Base-by-base conservation (phyloP, 2,329 filamentous ascomycete genomes). In the Botrytis aclada region DNA sequence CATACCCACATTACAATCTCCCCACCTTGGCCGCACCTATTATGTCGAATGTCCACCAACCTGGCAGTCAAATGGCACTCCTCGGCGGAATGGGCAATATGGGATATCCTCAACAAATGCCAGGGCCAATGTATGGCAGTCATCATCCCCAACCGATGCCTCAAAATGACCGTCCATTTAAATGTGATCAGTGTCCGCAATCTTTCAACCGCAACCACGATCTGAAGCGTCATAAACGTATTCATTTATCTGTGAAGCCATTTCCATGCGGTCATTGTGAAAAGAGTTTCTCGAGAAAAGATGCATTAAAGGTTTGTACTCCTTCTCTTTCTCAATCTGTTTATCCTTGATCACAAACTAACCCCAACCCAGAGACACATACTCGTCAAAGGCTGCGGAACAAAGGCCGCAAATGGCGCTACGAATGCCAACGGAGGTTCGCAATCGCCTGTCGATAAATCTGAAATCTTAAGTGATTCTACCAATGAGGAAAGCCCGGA, bases 161-260 rank as follows among this genome's bases (percentile, higher is more conserved):
- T 16, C 85, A 87, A 41, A 91, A 92, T 72, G 95, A 98, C 77
- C 89, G 95, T 8, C 96, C 96, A 0, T 98, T 97, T 85, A 95
- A 95, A 82, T 99, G 96, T 81, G 94, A 98, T 78, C 88, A 93
- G 80, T 99, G 96, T 80, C 89, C 93, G 0, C 94, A 97, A 81
- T 95, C 93, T 54, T 99, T 99, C 84, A 98, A 97, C 82, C 88
- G 96, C 7, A 98, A 98, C 77, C 96, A 98, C 80, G 96, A 98
- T 80, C 83, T 98, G 78, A 99, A 99, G 84, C 88, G 96, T 69
- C 96, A 99, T 82, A 97, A 97, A 85, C 86, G 94, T 67, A 98
- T 98, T 74, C 96, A 99, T 82, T 83, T 98, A 73, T 93, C 94
- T 0, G 93, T 98, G 58, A 99, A 99, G 85, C 96, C 96, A 0